Conservation (phyloP, 305 asterid genomes). For the Salvia sclarea region DNA sequence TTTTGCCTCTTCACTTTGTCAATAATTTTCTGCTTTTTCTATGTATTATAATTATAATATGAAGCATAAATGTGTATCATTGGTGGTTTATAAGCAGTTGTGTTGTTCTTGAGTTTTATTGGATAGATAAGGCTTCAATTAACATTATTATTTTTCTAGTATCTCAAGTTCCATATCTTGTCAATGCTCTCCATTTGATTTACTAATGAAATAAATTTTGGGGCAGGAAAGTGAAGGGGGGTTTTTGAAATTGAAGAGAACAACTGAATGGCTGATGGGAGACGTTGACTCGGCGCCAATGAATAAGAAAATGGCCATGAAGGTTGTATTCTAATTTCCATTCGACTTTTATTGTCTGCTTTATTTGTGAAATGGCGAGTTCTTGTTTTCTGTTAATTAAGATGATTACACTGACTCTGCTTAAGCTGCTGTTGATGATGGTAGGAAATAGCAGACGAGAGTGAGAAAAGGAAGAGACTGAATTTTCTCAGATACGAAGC, state of each 20-base stretch:
- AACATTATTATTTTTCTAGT: background rate
- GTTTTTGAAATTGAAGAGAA: constrained; percentile 72
- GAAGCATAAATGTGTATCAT: background rate
- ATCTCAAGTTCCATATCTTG: background rate
- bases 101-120: background rate
- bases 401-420: constrained; percentile 19
- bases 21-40: background rate
- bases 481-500: constrained; percentile 84
- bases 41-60: too few species aligned
- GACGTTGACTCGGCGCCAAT: constrained; percentile 59
- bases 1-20: background rate
- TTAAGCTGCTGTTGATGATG: constrained; percentile 27
- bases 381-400: constrained; percentile 9
- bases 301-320: constrained; percentile 66
- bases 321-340: constrained; percentile 44
- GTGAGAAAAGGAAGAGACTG: constrained; percentile 72
- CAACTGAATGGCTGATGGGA: constrained; percentile 79
- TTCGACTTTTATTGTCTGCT: background rate
- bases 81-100: background rate
- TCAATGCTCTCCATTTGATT: background rate
- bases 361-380: background rate
- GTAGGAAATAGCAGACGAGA: constrained; percentile 67
- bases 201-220: constrained; percentile 20
- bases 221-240: constrained; percentile 70
- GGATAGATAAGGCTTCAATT: background rate